Evolutionary conservation across 192 early-diverging fungal genomes (phyloP).

Genomic region (Chytriomyces sp.): DNA sequence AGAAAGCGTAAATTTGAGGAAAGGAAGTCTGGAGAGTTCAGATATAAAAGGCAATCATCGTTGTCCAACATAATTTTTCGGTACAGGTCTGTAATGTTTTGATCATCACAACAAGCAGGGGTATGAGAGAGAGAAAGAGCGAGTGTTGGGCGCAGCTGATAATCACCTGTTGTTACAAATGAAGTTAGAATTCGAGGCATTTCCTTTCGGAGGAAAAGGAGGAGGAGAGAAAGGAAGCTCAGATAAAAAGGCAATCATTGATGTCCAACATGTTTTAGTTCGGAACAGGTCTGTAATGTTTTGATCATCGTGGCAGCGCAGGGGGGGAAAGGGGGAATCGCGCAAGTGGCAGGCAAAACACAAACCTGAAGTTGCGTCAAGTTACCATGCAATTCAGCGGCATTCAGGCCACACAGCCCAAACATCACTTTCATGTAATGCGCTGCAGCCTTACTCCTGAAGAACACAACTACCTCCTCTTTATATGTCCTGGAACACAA

Average conservation of each 20-base stretch:
- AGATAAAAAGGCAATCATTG: conserved; percentile 21
- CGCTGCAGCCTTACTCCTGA: conserved; percentile 90
- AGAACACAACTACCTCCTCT: conserved; percentile 84
- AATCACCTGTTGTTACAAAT: not conserved
- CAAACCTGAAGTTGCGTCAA: conserved; percentile 78
- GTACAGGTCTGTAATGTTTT: conserved; percentile 26
- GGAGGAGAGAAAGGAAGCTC: not conserved
- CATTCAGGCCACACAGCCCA: conserved; percentile 81
- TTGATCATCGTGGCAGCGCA: conserved; percentile 17
- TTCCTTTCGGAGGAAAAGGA: not conserved
- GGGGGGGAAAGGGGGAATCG: not conserved
- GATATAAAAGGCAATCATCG: conserved; percentile 14
- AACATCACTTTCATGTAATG: conserved; percentile 99
- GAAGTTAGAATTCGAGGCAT: not conserved
- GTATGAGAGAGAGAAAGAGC: not conserved
- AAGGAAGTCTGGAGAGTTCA: conserved; percentile 2
- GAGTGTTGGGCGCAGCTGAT: too few species aligned
- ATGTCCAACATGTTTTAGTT: conserved; percentile 18
- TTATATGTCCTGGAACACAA: conserved; percentile 84
- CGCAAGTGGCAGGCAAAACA: not conserved
- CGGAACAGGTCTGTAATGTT: conserved; percentile 25
- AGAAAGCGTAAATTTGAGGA: too few species aligned
- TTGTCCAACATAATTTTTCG: conserved; percentile 19
- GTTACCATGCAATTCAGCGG: conserved; percentile 95
- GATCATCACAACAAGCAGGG: conserved; percentile 21